Base-by-base conservation (phyloP, 805 yeast genomes). In the Candida silvatica region DNA sequence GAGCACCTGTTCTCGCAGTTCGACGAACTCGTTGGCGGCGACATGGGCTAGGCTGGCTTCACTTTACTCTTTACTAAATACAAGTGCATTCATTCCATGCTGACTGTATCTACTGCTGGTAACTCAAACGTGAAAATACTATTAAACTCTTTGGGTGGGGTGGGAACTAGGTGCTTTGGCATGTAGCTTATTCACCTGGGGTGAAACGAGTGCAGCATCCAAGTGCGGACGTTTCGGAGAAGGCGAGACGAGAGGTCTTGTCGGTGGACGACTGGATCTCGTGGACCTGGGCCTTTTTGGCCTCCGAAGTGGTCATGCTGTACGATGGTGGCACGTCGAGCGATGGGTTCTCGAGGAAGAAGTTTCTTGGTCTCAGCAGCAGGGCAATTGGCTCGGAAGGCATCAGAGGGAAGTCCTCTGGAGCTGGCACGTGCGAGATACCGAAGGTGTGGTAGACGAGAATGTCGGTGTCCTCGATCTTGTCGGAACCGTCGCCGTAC, bases 341-440 rank as follows among this genome's bases (percentile, higher is more conserved):
- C 35, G 74, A 80, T 22, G 94, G 92, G 58, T 81, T 82, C 56
- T 78, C 83, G 31, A 67, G 61, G 69, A 82, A 82, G 65, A 82
- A 77, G 60, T 82, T 76, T 56, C 90, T 69, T 47, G 92, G 92
- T 59, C 88, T 73, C 54, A 82, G 64, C 62, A 78, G 64, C 46
- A 82, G 64, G 40, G 80, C 74, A 49, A 82, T 77, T 50, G 85
- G 81, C 62, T 82, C 94, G 33, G 86, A 80, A 32, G 92, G 92
- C 92, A 82, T 82, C 44, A 82, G 72, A 38, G 92, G 92, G 79
- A 81, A 82, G 59, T 82, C 94, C 64, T 82, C 92, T 40, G 92
- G 90, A 11, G 88, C 79, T 40, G 94, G 94, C 73, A 81, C 78
- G 56, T 82, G 94, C 23, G 90, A 77, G 46, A 82, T 74, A 50